A percentile compares a stretch with the other conserved stretches of the same genome.
These are phyloP conservation scores for Candida awuae DNA, from an alignment of 805 yeast species.

Conservation along the genomic window DNA sequence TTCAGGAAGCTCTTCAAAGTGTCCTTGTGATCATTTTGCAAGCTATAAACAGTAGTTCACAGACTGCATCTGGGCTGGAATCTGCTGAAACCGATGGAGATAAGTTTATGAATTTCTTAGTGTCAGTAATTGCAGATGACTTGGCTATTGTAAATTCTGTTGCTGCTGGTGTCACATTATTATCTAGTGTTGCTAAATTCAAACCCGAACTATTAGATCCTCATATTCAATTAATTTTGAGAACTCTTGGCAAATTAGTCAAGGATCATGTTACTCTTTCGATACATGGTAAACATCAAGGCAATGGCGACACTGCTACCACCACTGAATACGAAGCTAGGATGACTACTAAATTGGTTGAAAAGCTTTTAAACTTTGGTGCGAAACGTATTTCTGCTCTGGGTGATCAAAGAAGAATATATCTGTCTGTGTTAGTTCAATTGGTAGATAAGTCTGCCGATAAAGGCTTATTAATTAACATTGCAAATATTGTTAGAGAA, in stretches of 20 bases:
- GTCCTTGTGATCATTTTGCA: constrained; percentile 61
- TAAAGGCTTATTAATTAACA: constrained; percentile 61
- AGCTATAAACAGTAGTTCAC: too few relatives aligned
- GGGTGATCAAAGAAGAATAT: constrained; percentile 90
- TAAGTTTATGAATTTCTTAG: constrained; percentile 49
- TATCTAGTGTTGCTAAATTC: constrained; percentile 73
- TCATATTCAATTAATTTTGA: constrained; percentile 67
- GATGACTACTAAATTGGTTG: constrained; percentile 68
- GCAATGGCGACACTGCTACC: constrained; percentile 16
- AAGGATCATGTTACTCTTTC: constrained; percentile 74
- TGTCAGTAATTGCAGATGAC: constrained; percentile 71
- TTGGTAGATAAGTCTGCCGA: constrained; percentile 84
- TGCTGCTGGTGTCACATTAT: constrained; percentile 78
- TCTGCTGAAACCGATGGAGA: constrained; percentile 39
- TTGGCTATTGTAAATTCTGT: constrained; percentile 60
- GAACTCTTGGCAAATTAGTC: constrained; percentile 81
- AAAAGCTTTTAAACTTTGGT: constrained; percentile 67
- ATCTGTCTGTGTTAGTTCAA: constrained; percentile 78
- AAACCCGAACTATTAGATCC: constrained; percentile 70
- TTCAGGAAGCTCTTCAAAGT: constrained; percentile 75
- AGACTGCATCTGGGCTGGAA: too few relatives aligned
- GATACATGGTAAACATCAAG: constrained; percentile 34
- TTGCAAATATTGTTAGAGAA: constrained; percentile 66
- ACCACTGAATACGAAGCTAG: constrained; percentile 61
- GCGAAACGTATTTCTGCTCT: constrained; percentile 75